phyloP scores from a whole-genome alignment of 2,329 filamentous ascomycete genomes.

The Paraconiothyrium sp. region DNA sequence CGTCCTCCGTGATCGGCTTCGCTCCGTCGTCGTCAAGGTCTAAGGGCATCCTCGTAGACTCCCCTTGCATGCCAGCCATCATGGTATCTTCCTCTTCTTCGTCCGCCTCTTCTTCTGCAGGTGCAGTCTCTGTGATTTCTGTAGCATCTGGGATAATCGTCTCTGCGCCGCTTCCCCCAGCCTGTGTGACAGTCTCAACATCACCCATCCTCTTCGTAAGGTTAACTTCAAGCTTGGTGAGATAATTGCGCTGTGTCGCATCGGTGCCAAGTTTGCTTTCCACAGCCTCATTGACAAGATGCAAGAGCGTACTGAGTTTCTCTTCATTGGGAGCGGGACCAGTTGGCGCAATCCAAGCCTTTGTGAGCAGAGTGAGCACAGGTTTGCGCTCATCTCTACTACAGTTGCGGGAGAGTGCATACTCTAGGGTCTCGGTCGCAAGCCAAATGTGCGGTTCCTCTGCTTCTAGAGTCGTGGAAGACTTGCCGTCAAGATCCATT shows the following conservation, averaged over 20 bases:
- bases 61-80: constrained; percentile 45
- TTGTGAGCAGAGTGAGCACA: constrained; percentile 72
- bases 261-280: constrained; percentile 62
- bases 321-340: constrained; percentile 30
- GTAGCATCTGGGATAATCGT: constrained; percentile 25
- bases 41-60: constrained; percentile 47
- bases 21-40: constrained; percentile 31
- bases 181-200: constrained; percentile 32
- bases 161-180: constrained; percentile 21
- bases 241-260: constrained; percentile 60
- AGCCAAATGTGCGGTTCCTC: constrained; percentile 84
- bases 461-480: constrained; percentile 67
- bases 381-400: constrained; percentile 86
- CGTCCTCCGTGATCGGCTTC: constrained; percentile 37
- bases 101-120: constrained; percentile 21
- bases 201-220: constrained; percentile 63
- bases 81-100: constrained; percentile 46
- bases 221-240: constrained; percentile 62
- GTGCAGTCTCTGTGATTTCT: constrained; percentile 27
- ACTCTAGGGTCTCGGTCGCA: constrained; percentile 79
- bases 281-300: constrained; percentile 58
- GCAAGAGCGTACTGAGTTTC: constrained; percentile 48
- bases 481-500: constrained; percentile 57
- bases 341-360: constrained; percentile 78
- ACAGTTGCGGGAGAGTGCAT: constrained; percentile 69